Base-by-base conservation (phyloP, 495 filamentous ascomycete genomes). In the Daldinia caldariorum region DNA sequence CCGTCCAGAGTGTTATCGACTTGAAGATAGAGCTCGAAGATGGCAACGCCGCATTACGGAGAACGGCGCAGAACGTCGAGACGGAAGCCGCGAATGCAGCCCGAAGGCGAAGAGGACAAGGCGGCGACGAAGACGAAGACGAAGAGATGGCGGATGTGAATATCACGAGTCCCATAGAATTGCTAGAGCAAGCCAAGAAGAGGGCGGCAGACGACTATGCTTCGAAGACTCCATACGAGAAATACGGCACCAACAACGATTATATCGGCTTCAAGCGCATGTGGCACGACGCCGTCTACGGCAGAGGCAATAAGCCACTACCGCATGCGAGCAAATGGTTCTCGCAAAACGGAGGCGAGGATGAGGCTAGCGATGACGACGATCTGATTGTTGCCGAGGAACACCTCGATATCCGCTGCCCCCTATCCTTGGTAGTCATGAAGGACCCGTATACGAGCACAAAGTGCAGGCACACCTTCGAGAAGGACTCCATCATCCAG, bases 391-490 rank as follows among this genome's bases (percentile, higher is more conserved):
- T 97, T 50, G 83, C 87, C 61, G 81, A 88, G 58, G 91, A 90
- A 70, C 85, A 84, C 16, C 83, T 90, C 67, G 91, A 88, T 63
- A 84, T 92, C 55, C 91, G 89, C 74, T 97, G 94, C 72, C 92
- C 92, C 0, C 74, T 97, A n/a, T 94, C 94, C 1, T 83, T 97
- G 45, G 83, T 84, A 39, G 76, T 83, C n/a, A 92, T 92, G 82
- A 80, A 81, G 29, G 87, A 94, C 51, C 94, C 94, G 0, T 83
- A 85, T 66, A 94, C 86, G n/a, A 93, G 88, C 77, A 85, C 79
- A 4, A 90, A 90, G 70, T 97, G 94, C 81, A 89, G 86, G 8
- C 94, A 97, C 76, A 91, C 86, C 8, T 97, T 97, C 77, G 90
- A 97, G 78, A 89, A 87, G 69, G 71, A 79, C 3, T 91, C 92